phyloP scores from a whole-genome alignment of 192 early-diverging fungal genomes.

The Coemansia umbellata region DNA sequence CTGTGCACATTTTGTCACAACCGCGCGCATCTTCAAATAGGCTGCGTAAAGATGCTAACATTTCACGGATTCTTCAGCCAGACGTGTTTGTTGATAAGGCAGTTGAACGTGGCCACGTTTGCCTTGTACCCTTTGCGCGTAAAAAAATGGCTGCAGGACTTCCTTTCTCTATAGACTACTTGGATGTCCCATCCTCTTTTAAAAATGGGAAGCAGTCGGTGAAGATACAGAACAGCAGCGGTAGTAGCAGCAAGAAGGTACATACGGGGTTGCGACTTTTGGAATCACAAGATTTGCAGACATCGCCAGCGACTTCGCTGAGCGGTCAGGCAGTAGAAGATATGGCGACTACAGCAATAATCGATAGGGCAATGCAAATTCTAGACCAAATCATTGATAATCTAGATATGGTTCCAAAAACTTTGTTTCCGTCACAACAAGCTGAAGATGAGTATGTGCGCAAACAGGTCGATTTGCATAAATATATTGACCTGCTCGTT shows the following conservation, averaged over 20 bases:
- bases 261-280: not conserved
- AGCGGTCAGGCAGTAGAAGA: constrained; percentile 5
- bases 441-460: constrained; percentile 50
- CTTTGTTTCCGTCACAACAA: constrained; percentile 25
- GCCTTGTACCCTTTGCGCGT: constrained; percentile 29
- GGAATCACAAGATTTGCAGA: not conserved
- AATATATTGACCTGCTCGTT: constrained; percentile 71
- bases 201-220: constrained; percentile 2
- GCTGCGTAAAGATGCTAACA: not conserved
- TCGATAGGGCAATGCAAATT: constrained; percentile 26
- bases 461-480: constrained; percentile 55
- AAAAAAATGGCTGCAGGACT: not conserved
- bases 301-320: not conserved
- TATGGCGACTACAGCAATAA: constrained; percentile 1
- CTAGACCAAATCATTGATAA: constrained; percentile 34
- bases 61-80: constrained; percentile 1
- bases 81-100: constrained; percentile 43
- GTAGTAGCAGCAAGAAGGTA: too few relatives aligned
- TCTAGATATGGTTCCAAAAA: constrained; percentile 33
- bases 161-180: constrained; percentile 20
- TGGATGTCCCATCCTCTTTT: constrained; percentile 20
- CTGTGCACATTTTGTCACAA: not conserved
- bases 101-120: constrained; percentile 38
- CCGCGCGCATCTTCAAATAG: not conserved
- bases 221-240: constrained; percentile 18